These are phyloP conservation scores for Neurospora sp. DNA, from an alignment of 2,329 filamentous ascomycete genomes.

Conservation along the genomic window DNA sequence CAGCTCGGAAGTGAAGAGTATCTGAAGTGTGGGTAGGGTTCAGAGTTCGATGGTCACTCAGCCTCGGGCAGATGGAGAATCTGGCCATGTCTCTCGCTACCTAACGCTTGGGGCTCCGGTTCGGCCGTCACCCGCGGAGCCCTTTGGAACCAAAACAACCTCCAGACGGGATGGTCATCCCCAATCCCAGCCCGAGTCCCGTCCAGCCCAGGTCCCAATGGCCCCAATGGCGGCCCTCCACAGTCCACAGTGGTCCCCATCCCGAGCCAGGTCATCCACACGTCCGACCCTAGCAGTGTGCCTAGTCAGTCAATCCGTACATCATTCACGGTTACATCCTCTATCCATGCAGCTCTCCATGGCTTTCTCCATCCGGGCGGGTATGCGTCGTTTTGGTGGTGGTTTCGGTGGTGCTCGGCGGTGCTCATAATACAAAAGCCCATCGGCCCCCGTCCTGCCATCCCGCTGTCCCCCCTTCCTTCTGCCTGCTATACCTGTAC, in stretches of 20 bases:
- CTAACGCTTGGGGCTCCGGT: background rate
- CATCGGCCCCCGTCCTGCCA: constrained; percentile 6
- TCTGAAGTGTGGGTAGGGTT: background rate
- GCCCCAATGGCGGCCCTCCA: background rate
- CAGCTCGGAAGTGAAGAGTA: background rate
- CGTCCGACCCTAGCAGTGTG: background rate
- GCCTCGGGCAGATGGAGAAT: background rate
- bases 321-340: constrained; percentile 6
- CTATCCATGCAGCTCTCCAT: constrained; percentile 12
- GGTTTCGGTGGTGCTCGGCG: background rate
- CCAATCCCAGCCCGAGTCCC: background rate
- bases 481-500: background rate
- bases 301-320: background rate
- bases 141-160: background rate
- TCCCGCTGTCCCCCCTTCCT: background rate
- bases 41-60: background rate
- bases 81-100: background rate
- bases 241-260: background rate
- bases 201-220: background rate
- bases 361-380: constrained; percentile 12
- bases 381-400: constrained; percentile 13
- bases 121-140: background rate
- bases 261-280: background rate
- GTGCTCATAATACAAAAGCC: constrained; percentile 17
- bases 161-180: background rate